Evolutionary conservation across 345 rosid species (phyloP).

Genomic region (Excoecaria cochinchinensis): DNA sequence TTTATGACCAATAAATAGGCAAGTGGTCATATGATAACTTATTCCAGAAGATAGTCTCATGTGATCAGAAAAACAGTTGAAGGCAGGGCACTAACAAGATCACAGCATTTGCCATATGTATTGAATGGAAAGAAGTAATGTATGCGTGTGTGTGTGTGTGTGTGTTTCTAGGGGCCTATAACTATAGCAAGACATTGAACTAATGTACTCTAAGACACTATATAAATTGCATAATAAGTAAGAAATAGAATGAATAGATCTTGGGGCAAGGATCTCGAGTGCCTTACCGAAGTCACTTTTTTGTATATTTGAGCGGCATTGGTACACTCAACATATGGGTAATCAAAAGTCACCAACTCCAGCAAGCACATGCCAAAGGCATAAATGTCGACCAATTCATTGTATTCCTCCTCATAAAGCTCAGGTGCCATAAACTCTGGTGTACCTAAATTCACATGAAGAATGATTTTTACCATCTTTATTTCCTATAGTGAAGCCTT

Average conservation of each 20-base stretch:
- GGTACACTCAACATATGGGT: conserved; percentile 33
- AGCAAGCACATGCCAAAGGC: conserved; percentile 44
- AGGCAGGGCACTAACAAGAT: neutral
- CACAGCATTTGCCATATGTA: neutral
- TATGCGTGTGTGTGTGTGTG: no score
- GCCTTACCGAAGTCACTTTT: conserved; percentile 36
- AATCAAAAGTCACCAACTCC: conserved; percentile 36
- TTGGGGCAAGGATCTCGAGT: neutral
- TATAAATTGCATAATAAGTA: neutral
- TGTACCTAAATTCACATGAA: conserved; percentile 21
- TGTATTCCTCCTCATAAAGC: conserved; percentile 40
- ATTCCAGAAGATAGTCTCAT: neutral
- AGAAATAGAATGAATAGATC: neutral
- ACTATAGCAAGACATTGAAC: conserved; percentile 4
- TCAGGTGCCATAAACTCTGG: conserved; percentile 43
- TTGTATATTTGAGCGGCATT: conserved; percentile 42
- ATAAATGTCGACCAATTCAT: conserved; percentile 39
- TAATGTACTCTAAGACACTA: neutral
- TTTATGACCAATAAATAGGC: neutral
- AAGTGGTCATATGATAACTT: conserved; percentile 5
- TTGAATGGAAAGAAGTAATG: no score
- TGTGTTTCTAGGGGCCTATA: neutral
- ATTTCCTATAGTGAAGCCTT: neutral
- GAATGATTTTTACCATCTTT: neutral
- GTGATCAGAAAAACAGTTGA: neutral